Base-by-base conservation (phyloP, 2,329 filamentous ascomycete genomes). In the Coniochaeta hoffmannii region DNA sequence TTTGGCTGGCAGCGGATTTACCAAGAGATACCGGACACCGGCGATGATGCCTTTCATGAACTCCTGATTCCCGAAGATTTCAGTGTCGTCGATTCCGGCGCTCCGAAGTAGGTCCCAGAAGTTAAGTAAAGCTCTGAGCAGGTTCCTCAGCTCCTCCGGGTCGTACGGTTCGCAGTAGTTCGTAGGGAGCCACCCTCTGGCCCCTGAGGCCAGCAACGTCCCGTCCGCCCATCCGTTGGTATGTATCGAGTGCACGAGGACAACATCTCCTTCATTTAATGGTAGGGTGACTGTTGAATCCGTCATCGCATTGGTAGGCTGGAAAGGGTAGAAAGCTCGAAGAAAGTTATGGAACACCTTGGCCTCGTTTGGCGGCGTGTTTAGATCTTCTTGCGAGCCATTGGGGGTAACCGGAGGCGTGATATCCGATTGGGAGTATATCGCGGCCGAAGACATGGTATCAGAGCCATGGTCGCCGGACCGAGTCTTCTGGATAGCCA, bases 171-270 rank as follows among this genome's bases (percentile, higher is more conserved):
- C 92, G 75, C 94, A 99, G 70, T 97, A 99, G 71, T 99, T 99
- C 9, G 94, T 99, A 2, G 94, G 94, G 58, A 99, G 76, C 94
- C 94, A 99, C 59, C 94, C 94, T 62, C 94, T 82, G 53, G 88
- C 88, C 26, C 93, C 93, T 2, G 91, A 90, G 24, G 87, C 81
- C 58, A 99, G 74, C 38, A 97, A 77, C 1, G 94, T 99, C 53
- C 94, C 94, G 69, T 99, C 94, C 31, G 94, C 94, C 94, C 94
- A 99, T 63, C 94, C 94, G 74, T 97, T 99, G 58, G 90, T 94
- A 71, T 99, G 94, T 62, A 97, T 89, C 4, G 94, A 97, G 71
- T 99, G 94, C 22, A 99, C 88, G 56, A 99, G 74, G 54, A 99
- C 87, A 51, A 99, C 83, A 66, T 99, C 94, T 57, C 94, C 94